A percentile compares a stretch with the other conserved stretches of the same genome.
Conservation (phyloP, 1,284 basidiomycete species). For the Cutaneotrichosporon sp. region DNA sequence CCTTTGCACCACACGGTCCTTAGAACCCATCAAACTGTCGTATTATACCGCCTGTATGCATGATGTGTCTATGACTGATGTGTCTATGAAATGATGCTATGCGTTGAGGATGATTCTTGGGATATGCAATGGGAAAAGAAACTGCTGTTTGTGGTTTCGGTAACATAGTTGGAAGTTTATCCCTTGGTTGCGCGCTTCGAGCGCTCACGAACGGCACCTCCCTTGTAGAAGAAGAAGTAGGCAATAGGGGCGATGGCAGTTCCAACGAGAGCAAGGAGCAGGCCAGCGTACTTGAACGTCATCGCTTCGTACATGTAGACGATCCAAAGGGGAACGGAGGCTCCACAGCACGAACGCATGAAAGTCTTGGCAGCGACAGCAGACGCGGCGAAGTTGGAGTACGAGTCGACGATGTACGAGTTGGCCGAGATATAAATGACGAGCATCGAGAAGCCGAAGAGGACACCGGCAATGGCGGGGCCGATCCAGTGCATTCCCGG, state of each 20-base stretch:
- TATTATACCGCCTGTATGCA: not conserved
- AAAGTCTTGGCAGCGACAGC: slow-evolving; percentile 54
- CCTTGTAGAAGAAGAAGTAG: slow-evolving; percentile 42
- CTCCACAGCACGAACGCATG: slow-evolving; percentile 50
- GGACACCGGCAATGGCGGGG: slow-evolving; percentile 27
- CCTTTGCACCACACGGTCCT: no score
- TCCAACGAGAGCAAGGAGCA: slow-evolving; percentile 36
- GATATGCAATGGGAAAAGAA: not conserved
- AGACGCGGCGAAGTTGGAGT: slow-evolving; percentile 38
- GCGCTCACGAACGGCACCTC: slow-evolving; percentile 24
- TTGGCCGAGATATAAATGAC: slow-evolving; percentile 45
- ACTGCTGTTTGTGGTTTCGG: not conserved
- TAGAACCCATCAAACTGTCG: no score
- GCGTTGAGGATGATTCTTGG: no score
- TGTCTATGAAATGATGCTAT: not conserved
- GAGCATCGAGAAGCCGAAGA: slow-evolving; percentile 41
- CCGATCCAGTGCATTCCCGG: slow-evolving; percentile 37
- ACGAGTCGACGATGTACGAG: slow-evolving; percentile 40
- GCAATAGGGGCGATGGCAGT: slow-evolving; percentile 33
- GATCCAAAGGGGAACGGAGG: slow-evolving; percentile 39
- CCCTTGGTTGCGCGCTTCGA: slow-evolving; percentile 25
- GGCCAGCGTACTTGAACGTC: slow-evolving; percentile 35
- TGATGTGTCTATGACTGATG: not conserved
- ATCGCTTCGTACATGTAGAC: slow-evolving; percentile 23
- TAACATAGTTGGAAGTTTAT: not conserved